Percentiles rank a stretch among this genome's conserved stretches.
phyloP scores from a whole-genome alignment of 768 basidiomycete genomes.

The Sporobolomyces phaffii region DNA sequence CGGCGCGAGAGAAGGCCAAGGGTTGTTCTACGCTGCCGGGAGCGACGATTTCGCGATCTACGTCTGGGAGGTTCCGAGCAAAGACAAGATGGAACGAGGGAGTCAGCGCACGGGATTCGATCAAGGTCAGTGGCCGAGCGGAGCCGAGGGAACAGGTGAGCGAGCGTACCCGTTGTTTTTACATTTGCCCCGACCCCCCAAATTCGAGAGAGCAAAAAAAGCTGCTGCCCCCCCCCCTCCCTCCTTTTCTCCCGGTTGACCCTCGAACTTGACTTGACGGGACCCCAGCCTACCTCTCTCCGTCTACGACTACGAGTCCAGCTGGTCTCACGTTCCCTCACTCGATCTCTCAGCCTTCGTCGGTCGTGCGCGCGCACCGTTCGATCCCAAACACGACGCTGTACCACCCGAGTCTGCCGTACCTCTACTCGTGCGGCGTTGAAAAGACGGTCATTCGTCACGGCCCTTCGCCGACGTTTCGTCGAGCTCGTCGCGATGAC shows the following conservation, averaged over 20 bases:
- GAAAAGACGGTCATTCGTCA: slow-evolving; percentile 48
- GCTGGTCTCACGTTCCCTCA: slow-evolving; percentile 8
- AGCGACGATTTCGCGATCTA: slow-evolving; percentile 78
- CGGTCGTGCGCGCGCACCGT: slow-evolving; percentile 55
- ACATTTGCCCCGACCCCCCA: too few relatives aligned
- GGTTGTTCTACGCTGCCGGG: slow-evolving; percentile 64
- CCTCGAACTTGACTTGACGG: slow-evolving; percentile 10
- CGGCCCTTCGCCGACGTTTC: too few relatives aligned
- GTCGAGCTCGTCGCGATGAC: too few relatives aligned
- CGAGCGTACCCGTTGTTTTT: too few relatives aligned
- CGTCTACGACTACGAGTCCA: not conserved
- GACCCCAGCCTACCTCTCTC: not conserved
- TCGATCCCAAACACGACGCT: slow-evolving; percentile 71
- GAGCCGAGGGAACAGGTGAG: not conserved
- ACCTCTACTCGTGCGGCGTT: slow-evolving; percentile 65
- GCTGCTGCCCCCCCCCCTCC: too few relatives aligned
- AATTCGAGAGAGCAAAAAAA: too few relatives aligned
- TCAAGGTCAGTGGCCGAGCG: slow-evolving; percentile 28
- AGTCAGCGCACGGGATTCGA: slow-evolving; percentile 48
- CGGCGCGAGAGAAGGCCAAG: slow-evolving; percentile 45
- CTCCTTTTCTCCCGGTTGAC: not conserved
- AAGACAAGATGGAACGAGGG: slow-evolving; percentile 49
- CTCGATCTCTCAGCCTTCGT: not conserved
- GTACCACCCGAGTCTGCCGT: slow-evolving; percentile 65
- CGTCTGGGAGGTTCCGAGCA: slow-evolving; percentile 68